phyloP scores from a whole-genome alignment of 2,329 filamentous ascomycete species.

The Fusarium bulbicola region DNA sequence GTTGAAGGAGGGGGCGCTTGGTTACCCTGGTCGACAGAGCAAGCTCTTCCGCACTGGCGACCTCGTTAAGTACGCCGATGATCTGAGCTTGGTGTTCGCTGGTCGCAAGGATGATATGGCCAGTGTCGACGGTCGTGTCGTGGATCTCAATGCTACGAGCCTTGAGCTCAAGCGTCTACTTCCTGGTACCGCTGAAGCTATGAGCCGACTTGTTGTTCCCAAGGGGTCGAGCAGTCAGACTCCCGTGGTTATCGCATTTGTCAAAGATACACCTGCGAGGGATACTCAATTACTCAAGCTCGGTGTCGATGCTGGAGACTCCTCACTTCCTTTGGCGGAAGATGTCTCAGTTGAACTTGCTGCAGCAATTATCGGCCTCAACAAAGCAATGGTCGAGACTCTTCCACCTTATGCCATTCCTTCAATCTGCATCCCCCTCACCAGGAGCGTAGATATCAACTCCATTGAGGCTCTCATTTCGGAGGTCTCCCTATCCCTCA shows the following conservation, averaged over 20 bases:
- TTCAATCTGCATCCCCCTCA: conserved; percentile 33
- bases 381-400: conserved; percentile 39
- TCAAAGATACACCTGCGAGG: conserved; percentile 1
- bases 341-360: conserved; percentile 33
- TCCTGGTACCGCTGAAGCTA: conserved; percentile 11
- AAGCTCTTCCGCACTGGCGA: conserved; percentile 40
- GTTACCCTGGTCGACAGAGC: conserved; percentile 31
- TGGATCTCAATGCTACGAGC: conserved; percentile 38
- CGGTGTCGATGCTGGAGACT: not conserved
- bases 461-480: not conserved
- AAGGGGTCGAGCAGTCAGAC: conserved; percentile 33
- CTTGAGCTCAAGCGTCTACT: conserved; percentile 35
- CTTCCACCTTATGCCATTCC: conserved; percentile 42
- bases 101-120: conserved; percentile 35
- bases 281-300: conserved; percentile 21
- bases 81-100: conserved; percentile 36
- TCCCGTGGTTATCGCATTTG: conserved; percentile 32
- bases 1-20: conserved; percentile 27
- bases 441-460: not conserved
- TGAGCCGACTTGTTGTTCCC: conserved; percentile 33
- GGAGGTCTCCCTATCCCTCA: conserved; percentile 18
- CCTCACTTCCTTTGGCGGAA: conserved; percentile 16
- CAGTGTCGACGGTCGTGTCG: conserved; percentile 37
- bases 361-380: conserved; percentile 33
- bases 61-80: conserved; percentile 40